Percentiles rank a stretch among this genome's conserved stretches.
phyloP scores from a whole-genome alignment of 768 basidiomycete genomes.

The Tricholoma hemisulphureum region DNA sequence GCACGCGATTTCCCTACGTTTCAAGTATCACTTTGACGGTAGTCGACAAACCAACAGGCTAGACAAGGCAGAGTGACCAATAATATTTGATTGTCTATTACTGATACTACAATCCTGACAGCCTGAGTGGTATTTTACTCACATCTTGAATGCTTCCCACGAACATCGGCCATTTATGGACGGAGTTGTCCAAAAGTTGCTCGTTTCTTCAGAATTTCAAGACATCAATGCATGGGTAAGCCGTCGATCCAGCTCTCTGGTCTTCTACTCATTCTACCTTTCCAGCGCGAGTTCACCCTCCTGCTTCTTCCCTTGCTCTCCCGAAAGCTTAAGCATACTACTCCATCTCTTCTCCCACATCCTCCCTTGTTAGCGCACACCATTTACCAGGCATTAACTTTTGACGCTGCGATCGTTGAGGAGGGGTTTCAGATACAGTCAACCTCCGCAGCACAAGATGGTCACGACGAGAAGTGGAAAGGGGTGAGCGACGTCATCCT shows the following conservation, averaged over 20 bases:
- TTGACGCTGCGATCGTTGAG: constrained; percentile 76
- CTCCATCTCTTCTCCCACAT: constrained; percentile 70
- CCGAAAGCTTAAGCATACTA: constrained; percentile 70
- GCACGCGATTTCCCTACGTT: constrained; percentile 79
- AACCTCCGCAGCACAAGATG: constrained; percentile 41
- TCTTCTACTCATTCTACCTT: constrained; percentile 3
- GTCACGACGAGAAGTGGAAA: constrained; percentile 49
- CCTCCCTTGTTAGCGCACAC: constrained; percentile 93
- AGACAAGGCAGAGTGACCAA: constrained; percentile 66
- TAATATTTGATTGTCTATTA: neutral
- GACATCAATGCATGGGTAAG: constrained; percentile 76
- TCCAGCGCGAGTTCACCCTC: constrained; percentile 78
- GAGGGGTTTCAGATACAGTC: constrained; percentile 66
- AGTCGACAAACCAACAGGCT: constrained; percentile 82
- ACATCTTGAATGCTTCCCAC: constrained; percentile 82
- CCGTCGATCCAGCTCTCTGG: neutral
- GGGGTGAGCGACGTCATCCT: constrained; percentile 83
- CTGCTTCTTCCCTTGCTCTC: constrained; percentile 76
- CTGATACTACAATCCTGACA: constrained; percentile 28
- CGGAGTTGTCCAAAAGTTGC: constrained; percentile 63
- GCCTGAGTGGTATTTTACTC: constrained; percentile 98
- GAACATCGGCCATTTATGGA: constrained; percentile 85
- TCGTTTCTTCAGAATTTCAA: constrained; percentile 61
- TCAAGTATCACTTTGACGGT: constrained; percentile 94
- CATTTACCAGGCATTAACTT: constrained; percentile 86